These are phyloP conservation scores for Populus simonii DNA, from an alignment of 345 rosid species.

Conservation along the genomic window DNA sequence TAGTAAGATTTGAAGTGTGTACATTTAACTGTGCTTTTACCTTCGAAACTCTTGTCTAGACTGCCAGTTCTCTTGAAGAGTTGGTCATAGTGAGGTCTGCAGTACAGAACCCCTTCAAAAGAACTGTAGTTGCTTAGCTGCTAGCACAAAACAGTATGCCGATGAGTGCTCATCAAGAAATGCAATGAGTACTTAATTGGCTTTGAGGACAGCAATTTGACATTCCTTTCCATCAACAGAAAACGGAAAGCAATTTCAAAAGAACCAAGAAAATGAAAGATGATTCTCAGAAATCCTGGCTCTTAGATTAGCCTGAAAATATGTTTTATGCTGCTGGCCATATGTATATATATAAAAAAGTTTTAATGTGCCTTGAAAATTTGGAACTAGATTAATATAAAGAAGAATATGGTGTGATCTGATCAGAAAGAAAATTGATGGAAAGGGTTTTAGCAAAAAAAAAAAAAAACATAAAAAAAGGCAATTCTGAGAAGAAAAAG, in stretches of 20 bases:
- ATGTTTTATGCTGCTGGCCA: not conserved
- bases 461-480: not conserved
- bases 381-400: not conserved
- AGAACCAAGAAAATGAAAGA: not conserved
- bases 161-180: not conserved
- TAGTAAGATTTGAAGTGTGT: not conserved
- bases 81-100: conserved; percentile 70
- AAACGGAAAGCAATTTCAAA: not conserved
- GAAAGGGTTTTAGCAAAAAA: not conserved
- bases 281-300: not conserved
- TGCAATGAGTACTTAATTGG: not conserved
- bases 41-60: conserved; percentile 62
- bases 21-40: conserved; percentile 16
- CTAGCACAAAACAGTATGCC: not conserved
- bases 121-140: conserved; percentile 61
- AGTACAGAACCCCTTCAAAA: conserved; percentile 64
- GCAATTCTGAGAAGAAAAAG: not conserved
- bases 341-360: not conserved
- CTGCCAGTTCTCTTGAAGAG: conserved; percentile 68
- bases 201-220: not conserved
- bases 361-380: not conserved
- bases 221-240: not conserved
- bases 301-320: not conserved
- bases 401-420: not conserved
- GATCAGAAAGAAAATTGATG: not conserved